Conservation (phyloP, 2,329 filamentous ascomycete genomes). For the Fusarium sp. region DNA sequence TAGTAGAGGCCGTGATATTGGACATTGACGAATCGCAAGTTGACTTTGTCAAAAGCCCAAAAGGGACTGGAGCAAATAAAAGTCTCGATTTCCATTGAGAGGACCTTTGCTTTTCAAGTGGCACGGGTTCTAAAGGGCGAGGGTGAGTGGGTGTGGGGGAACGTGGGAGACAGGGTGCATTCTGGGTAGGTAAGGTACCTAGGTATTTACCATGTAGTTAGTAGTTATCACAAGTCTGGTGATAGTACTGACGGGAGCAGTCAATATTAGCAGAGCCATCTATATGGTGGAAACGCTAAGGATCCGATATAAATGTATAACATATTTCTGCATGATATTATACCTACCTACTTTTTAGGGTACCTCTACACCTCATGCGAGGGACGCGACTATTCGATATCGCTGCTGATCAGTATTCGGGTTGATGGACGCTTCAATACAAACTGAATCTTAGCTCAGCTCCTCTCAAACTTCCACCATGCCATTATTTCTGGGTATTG, state of each 20-base stretch:
- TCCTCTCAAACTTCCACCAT: background rate
- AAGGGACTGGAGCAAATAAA: background rate
- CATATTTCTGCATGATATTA: too few relatives aligned
- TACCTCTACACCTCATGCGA: too few relatives aligned
- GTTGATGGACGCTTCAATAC: too few relatives aligned
- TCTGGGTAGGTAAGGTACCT: conserved; percentile 5
- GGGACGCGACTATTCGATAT: too few relatives aligned
- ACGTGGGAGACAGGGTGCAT: conserved; percentile 11
- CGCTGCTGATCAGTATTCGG: too few relatives aligned
- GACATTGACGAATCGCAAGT: background rate
- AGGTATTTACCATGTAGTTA: too few relatives aligned
- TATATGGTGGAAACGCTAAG: too few relatives aligned
- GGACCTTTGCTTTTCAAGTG: background rate
- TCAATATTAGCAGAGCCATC: conserved; percentile 8
- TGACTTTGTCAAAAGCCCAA: background rate
- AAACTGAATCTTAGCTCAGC: too few relatives aligned
- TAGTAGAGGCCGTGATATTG: conserved; percentile 1
- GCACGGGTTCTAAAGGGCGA: conserved; percentile 11
- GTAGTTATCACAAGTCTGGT: conserved; percentile 30
- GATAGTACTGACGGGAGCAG: conserved; percentile 9
- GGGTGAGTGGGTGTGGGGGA: conserved; percentile 24
- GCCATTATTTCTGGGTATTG: background rate
- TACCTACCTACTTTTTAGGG: too few relatives aligned
- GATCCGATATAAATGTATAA: too few relatives aligned
- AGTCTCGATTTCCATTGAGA: conserved; percentile 2